Evolutionary conservation across 2,329 filamentous ascomycete species (phyloP).

Genomic region (Thielaviopsis musarum): DNA sequence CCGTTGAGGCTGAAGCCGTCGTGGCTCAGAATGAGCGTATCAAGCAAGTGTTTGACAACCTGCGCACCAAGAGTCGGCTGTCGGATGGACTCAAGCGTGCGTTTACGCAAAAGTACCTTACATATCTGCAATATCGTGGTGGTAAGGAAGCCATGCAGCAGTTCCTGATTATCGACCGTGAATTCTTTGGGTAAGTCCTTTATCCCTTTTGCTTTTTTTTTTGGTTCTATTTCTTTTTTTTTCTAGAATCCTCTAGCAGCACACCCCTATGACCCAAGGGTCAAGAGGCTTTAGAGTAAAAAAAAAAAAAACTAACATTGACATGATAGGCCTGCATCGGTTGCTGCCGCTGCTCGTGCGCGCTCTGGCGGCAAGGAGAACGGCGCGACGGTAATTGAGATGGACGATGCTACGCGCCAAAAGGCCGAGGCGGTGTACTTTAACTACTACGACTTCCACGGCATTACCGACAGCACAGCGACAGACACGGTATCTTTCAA

Average conservation of each 20-base stretch:
- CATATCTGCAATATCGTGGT: conserved; percentile 68
- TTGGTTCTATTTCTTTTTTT: too few relatives aligned
- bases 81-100: conserved; percentile 52
- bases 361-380: conserved; percentile 29
- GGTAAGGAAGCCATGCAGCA: conserved; percentile 72
- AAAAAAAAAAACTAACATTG: conserved; percentile 12
- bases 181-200: conserved; percentile 63
- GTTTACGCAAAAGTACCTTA: conserved; percentile 61
- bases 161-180: conserved; percentile 66
- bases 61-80: conserved; percentile 57
- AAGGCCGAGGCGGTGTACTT: conserved; percentile 35
- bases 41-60: conserved; percentile 60
- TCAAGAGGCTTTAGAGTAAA: not conserved
- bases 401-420: conserved; percentile 33
- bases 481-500: conserved; percentile 36
- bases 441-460: conserved; percentile 36
- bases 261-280: not conserved
- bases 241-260: not conserved
- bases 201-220: not conserved
- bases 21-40: conserved; percentile 53
- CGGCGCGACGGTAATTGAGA: conserved; percentile 23
- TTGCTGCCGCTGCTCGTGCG: conserved; percentile 25
- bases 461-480: conserved; percentile 28
- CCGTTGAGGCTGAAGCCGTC: conserved; percentile 38
- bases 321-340: conserved; percentile 26